phyloP scores from a whole-genome alignment of 768 basidiomycete species.

The Boletus subcaerulescens region DNA sequence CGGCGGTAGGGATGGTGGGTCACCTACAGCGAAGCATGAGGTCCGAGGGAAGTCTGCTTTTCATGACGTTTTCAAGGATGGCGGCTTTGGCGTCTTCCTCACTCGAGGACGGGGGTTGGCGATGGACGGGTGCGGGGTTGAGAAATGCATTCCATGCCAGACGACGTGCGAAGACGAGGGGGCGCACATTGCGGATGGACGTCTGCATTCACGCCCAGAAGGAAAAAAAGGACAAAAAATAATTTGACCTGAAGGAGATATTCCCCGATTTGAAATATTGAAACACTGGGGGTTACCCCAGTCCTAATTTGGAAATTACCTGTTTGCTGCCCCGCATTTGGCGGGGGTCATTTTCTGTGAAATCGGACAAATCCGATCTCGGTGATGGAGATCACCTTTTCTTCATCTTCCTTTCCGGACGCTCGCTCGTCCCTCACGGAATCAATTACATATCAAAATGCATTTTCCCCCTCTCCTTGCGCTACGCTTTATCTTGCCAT shows the following conservation, averaged over 20 bases:
- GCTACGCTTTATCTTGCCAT: conserved; percentile 50
- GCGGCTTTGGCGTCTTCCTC: conserved; percentile 74
- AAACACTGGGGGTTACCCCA: conserved; percentile 19
- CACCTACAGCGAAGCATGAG: conserved; percentile 87
- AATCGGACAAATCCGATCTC: conserved; percentile 31
- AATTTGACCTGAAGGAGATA: conserved; percentile 10
- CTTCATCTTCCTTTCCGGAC: conserved; percentile 7
- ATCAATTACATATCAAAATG: conserved; percentile 48
- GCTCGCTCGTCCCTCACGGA: conserved; percentile 43
- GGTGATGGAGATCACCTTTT: conserved; percentile 29
- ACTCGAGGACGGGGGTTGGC: conserved; percentile 28
- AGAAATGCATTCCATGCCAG: conserved; percentile 31
- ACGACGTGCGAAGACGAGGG: conserved; percentile 2
- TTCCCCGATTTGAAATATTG: conserved; percentile 20
- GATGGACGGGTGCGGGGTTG: background rate
- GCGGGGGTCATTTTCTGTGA: background rate
- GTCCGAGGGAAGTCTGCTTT: conserved; percentile 83
- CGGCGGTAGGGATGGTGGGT: conserved; percentile 5
- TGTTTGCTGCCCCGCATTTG: conserved; percentile 15
- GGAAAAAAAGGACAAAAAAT: conserved; percentile 23
- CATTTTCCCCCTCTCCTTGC: conserved; percentile 39
- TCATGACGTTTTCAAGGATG: conserved; percentile 82
- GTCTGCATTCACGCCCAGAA: conserved; percentile 33
- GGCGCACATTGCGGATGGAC: conserved; percentile 36
- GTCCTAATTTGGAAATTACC: conserved; percentile 6